Conservation (phyloP, 116 monocot species). For the Zostera marina region DNA sequence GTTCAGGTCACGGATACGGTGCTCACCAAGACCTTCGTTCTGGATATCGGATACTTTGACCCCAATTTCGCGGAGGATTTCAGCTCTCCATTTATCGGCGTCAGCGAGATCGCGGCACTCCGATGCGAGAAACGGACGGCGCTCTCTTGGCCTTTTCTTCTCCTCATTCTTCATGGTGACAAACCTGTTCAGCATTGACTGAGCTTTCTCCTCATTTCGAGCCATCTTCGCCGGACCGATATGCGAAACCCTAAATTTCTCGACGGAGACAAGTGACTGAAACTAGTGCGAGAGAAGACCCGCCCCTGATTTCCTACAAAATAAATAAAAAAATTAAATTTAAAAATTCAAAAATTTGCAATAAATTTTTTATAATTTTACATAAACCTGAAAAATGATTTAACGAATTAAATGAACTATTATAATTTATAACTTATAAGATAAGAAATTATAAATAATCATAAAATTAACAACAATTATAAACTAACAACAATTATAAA, state of each 20-base stretch:
- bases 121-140: conserved; percentile 92
- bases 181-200: conserved; percentile 97
- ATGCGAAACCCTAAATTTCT: conserved; percentile 6
- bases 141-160: conserved; percentile 89
- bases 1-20: conserved; percentile 88
- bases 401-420: too few relatives aligned
- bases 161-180: conserved; percentile 96
- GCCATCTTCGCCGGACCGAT: conserved; percentile 34
- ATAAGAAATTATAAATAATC: too few relatives aligned
- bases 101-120: conserved; percentile 99
- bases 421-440: too few relatives aligned
- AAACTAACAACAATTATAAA: too few relatives aligned
- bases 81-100: conserved; percentile 71
- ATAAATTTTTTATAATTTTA: too few relatives aligned
- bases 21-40: conserved; percentile 90
- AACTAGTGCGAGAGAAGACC: too few relatives aligned
- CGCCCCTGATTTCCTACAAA: too few relatives aligned
- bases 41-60: conserved; percentile 92
- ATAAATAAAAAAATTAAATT: too few relatives aligned
- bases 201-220: conserved; percentile 96
- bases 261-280: too few relatives aligned
- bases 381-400: too few relatives aligned
- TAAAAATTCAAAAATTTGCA: too few relatives aligned
- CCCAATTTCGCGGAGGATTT: conserved; percentile 95
- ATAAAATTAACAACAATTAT: too few relatives aligned